These are phyloP conservation scores for Xylariaceae sp. DNA, from an alignment of 2,329 filamentous ascomycete genomes.

Conservation along the genomic window DNA sequence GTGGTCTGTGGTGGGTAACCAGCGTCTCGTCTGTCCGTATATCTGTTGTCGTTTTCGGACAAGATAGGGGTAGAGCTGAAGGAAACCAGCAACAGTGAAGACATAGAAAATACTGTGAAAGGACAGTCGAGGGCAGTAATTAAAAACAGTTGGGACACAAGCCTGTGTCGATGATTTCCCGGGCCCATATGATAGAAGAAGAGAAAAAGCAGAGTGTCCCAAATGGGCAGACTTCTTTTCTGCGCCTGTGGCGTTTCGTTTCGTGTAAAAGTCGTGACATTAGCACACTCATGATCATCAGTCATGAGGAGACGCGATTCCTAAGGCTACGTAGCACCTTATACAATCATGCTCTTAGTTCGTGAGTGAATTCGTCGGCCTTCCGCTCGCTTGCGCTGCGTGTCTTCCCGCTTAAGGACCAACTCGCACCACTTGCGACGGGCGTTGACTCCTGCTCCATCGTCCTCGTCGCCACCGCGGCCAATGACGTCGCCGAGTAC, in stretches of 20 bases:
- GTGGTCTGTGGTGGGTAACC: too few relatives aligned
- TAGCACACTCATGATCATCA: slow-evolving; percentile 18
- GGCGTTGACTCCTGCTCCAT: slow-evolving; percentile 39
- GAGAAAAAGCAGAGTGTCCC: background rate
- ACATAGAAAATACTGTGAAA: too few relatives aligned
- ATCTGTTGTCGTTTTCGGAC: too few relatives aligned
- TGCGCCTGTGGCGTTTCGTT: slow-evolving; percentile 4
- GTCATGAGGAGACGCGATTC: slow-evolving; percentile 17
- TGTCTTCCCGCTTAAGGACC: slow-evolving; percentile 59
- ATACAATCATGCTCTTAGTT: slow-evolving; percentile 54
- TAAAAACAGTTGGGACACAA: too few relatives aligned
- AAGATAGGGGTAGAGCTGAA: too few relatives aligned
- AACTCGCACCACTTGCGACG: slow-evolving; percentile 62
- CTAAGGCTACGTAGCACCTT: slow-evolving; percentile 20
- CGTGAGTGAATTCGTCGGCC: slow-evolving; percentile 49
- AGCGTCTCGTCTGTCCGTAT: background rate
- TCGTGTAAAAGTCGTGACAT: slow-evolving; percentile 13
- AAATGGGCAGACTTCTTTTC: background rate
- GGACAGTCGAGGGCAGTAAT: too few relatives aligned
- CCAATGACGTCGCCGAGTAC: slow-evolving; percentile 69
- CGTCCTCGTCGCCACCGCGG: slow-evolving; percentile 48
- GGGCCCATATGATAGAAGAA: background rate
- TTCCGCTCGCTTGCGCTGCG: slow-evolving; percentile 50
- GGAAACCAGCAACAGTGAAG: too few relatives aligned
- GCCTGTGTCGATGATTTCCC: background rate